Conservation (phyloP, 2,329 filamentous ascomycete genomes). For the Alternaria ventricosa region DNA sequence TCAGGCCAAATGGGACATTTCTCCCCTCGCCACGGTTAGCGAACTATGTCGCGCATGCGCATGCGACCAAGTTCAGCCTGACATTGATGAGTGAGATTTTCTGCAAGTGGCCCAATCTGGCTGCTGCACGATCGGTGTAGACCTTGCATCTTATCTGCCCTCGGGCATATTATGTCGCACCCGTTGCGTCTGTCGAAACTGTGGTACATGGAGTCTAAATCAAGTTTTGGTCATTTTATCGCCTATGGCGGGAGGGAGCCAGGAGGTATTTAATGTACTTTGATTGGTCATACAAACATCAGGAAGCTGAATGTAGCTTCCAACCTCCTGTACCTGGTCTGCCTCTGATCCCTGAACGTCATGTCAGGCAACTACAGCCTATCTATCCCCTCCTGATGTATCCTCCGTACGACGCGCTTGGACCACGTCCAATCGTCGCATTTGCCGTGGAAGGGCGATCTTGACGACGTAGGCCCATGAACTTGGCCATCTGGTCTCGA, state of each 20-base stretch:
- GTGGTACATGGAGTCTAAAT: neutral
- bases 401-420: neutral
- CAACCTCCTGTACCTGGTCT: neutral
- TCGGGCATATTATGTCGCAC: neutral
- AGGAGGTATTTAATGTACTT: neutral
- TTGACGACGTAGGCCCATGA: neutral
- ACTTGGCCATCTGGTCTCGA: neutral
- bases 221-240: neutral
- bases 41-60: conserved; percentile 13
- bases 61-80: conserved; percentile 7
- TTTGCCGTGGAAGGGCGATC: neutral
- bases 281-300: neutral
- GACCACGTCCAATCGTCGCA: neutral
- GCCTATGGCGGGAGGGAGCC: neutral
- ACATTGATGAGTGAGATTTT: conserved; percentile 3
- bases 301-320: no score
- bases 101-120: conserved; percentile 5
- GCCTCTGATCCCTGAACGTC: neutral
- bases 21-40: conserved; percentile 2
- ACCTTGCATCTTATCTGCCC: neutral
- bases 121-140: neutral
- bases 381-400: neutral
- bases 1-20: conserved; percentile 1
- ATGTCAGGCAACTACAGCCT: neutral
- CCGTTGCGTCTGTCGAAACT: neutral